Evolutionary conservation across 164 flowering plant species (phyloP).

Genomic region (Magnolia changhungtana): DNA sequence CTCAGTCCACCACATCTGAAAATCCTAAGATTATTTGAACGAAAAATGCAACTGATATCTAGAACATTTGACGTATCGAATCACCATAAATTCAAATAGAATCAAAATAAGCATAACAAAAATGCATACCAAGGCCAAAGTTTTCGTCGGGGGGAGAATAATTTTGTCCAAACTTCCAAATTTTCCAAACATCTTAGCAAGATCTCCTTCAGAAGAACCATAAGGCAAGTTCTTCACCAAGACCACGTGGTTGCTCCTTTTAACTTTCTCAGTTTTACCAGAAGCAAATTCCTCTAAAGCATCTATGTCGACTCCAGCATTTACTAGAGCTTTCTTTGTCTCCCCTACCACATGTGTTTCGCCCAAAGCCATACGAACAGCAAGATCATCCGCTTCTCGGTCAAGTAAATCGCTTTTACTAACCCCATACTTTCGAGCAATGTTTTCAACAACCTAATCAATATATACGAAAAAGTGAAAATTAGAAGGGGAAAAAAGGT

Average conservation of each 20-base stretch:
- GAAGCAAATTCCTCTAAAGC: conserved; percentile 68
- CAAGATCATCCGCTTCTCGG: conserved; percentile 79
- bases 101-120: not conserved
- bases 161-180: conserved; percentile 86
- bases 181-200: conserved; percentile 74
- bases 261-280: conserved; percentile 48
- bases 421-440: conserved; percentile 79
- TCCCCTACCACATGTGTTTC: conserved; percentile 88
- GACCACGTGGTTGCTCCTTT: conserved; percentile 83
- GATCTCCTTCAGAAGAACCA: conserved; percentile 76
- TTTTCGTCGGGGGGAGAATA: conserved; percentile 83
- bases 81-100: not conserved
- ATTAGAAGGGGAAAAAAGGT: not conserved
- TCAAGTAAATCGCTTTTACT: conserved; percentile 87
- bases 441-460: conserved; percentile 79
- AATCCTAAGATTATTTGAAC: not conserved
- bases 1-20: not conserved
- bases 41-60: not conserved
- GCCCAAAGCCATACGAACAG: conserved; percentile 88
- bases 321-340: conserved; percentile 73
- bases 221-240: conserved; percentile 93
- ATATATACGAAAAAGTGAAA: not conserved
- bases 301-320: conserved; percentile 75
- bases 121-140: conserved; percentile 78
- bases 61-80: not conserved